These are phyloP conservation scores for Eucalyptus marginata DNA, from an alignment of 345 rosid species.

Conservation along the genomic window DNA sequence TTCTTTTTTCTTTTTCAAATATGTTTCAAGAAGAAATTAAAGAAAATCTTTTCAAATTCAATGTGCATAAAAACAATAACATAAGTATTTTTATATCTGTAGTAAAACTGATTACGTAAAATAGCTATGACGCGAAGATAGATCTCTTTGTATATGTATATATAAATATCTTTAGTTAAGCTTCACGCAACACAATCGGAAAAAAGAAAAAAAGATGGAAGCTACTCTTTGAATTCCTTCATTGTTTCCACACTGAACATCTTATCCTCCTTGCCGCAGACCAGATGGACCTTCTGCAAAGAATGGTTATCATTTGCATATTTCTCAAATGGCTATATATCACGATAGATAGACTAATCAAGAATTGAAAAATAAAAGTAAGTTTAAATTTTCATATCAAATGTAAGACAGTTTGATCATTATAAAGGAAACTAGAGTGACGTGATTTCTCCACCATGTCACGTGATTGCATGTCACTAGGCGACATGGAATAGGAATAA, in stretches of 20 bases:
- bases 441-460: neutral
- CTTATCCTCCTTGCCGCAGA: conserved; percentile 12
- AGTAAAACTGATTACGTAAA: neutral
- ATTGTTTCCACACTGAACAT: conserved; percentile 1
- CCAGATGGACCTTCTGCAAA: conserved; percentile 9
- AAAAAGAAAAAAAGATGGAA: neutral
- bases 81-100: neutral
- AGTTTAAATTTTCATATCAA: neutral
- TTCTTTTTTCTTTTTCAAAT: no score
- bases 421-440: neutral
- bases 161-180: neutral
- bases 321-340: neutral
- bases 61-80: neutral
- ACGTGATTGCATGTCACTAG: neutral
- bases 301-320: neutral
- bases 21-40: no score
- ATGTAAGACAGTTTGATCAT: neutral
- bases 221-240: neutral
- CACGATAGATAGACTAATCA: neutral
- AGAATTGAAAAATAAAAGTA: neutral
- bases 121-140: neutral
- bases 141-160: neutral
- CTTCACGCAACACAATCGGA: neutral
- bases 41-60: neutral
- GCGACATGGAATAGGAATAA: neutral